Percentiles rank a stretch among this genome's conserved stretches.
Evolutionary conservation across 176 grass and related monocot species (phyloP).

Genomic region (Saccharum spontaneum): DNA sequence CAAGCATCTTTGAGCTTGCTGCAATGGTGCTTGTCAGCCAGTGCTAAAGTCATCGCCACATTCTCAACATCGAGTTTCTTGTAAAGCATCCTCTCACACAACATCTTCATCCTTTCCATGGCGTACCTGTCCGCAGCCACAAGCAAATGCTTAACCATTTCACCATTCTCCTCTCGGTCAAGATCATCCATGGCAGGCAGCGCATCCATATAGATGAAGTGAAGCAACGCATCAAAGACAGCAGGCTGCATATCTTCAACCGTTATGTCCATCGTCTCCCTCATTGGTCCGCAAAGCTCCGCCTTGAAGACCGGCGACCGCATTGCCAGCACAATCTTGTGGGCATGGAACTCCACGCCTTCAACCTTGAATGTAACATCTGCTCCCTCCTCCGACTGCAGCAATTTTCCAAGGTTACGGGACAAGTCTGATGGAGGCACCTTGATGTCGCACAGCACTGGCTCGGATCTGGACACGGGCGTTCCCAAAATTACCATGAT

Average conservation of each 20-base stretch:
- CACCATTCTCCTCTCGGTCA: not conserved
- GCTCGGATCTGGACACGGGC: not conserved
- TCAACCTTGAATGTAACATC: not conserved
- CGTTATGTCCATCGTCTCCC: not conserved
- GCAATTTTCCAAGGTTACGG: not conserved
- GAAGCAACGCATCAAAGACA: not conserved
- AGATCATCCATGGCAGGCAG: not conserved
- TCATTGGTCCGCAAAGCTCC: not conserved
- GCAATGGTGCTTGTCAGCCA: not conserved
- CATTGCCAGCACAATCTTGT: not conserved
- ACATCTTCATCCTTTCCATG: not conserved
- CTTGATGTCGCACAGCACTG: not conserved
- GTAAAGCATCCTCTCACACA: not conserved
- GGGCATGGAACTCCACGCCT: not conserved
- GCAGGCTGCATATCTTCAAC: not conserved
- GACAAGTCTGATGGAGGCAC: not conserved
- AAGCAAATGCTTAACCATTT: not conserved
- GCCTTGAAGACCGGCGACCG: not conserved
- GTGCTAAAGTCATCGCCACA: not conserved
- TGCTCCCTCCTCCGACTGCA: not conserved
- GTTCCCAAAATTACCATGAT: not conserved
- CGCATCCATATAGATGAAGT: not conserved
- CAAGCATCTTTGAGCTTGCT: not conserved
- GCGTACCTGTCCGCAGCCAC: not conserved
- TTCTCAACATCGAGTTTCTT: not conserved